A percentile compares a stretch with the other conserved stretches of the same genome.
These are phyloP conservation scores for Penicillium italicum DNA, from an alignment of 2,329 filamentous ascomycete genomes.

Conservation along the genomic window DNA sequence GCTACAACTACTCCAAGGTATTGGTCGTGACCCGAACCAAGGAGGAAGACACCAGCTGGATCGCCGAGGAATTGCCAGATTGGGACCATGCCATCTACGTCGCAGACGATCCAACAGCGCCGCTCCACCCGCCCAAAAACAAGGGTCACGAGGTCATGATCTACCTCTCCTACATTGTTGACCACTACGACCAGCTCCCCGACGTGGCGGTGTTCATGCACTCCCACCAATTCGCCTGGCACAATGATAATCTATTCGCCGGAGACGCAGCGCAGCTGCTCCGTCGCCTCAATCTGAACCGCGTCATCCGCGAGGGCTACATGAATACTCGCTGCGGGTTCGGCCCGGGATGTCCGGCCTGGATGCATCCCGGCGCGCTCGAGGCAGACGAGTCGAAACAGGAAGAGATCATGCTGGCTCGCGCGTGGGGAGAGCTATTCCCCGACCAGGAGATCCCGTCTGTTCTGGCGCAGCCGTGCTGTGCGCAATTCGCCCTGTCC, in stretches of 20 bases:
- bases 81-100: conserved; percentile 50
- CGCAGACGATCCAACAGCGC: conserved; percentile 50
- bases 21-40: conserved; percentile 54
- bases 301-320: conserved; percentile 53
- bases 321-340: conserved; percentile 60
- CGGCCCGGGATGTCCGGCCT: conserved; percentile 57
- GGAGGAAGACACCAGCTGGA: conserved; percentile 53
- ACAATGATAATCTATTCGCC: conserved; percentile 55
- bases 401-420: conserved; percentile 46
- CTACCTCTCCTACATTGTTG: conserved; percentile 61
- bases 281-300: conserved; percentile 49
- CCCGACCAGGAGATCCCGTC: conserved; percentile 43
- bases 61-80: conserved; percentile 50
- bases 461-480: conserved; percentile 60
- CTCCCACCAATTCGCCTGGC: conserved; percentile 55
- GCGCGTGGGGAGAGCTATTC: conserved; percentile 49
- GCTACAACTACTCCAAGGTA: conserved; percentile 51
- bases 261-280: conserved; percentile 52
- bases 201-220: conserved; percentile 61
- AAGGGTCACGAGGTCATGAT: conserved; percentile 62
- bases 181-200: conserved; percentile 57
- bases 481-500: conserved; percentile 61
- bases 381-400: conserved; percentile 43
- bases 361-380: conserved; percentile 50
- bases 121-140: conserved; percentile 53